Base-by-base conservation (phyloP, 352 stramenopile genomes). In the Lagenidium sp. region DNA sequence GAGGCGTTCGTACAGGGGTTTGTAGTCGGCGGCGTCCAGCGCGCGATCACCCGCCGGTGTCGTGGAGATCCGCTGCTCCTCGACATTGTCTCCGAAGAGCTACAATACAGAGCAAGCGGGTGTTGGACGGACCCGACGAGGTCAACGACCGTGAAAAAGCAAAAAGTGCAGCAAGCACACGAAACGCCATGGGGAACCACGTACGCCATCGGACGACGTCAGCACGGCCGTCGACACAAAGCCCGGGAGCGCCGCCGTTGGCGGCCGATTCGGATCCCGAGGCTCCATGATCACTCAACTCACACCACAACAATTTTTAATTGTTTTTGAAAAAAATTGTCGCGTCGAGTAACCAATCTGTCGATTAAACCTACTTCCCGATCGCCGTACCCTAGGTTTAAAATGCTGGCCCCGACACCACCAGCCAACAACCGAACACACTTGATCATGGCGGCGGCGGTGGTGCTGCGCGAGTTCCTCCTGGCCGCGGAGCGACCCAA, bases 31-130 rank as follows among this genome's bases (percentile, higher is more conserved):
- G 1, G 54, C 53, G 25, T 83, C 75, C 25, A 76, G 51, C 25
- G 49, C 41, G 22, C 50, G 58, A 1, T 63, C 47, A n/a, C n/a
- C n/a, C 8, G 57, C 70, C 12, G 78, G 76, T 6, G 69, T 60
- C 39, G 91, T 69, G 15, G 76, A 69, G 52, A 91, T 78, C 19
- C 81, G 81, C 52, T 72, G 66, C 56, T 94, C 81, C 47, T 91
- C 76, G 16, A 85, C 73, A 39, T 94, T 88, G 55, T 94, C 78
- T 10, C 81, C 81, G 35, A 94, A 94, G 47, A 94, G 73, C 81
- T 94, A 62, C 22, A 32, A 6, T 13, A 19, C 18, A 29, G 23
- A 23, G n/a, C 11, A 29, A 25, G 36, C 2, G 11, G 11, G 48
- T 20, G 18, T 38, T 41, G 13, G 32, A 24, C 19, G 4, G 19